A percentile compares a stretch with the other conserved stretches of the same genome.
phyloP scores from a whole-genome alignment of 2,329 filamentous ascomycete genomes.

The Berkeleyomyces basicola region DNA sequence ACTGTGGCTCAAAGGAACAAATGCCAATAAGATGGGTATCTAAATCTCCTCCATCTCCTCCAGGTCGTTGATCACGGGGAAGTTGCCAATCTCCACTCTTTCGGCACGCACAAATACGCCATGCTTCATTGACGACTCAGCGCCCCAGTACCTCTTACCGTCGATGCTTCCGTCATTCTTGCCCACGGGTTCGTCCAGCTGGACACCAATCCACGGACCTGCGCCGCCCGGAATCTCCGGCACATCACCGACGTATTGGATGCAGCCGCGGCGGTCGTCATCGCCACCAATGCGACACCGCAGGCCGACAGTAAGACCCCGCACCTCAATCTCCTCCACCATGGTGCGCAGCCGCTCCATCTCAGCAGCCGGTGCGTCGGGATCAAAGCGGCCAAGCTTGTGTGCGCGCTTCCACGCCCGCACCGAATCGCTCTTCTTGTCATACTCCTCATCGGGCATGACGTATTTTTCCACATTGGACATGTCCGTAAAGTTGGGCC shows the following conservation, averaged over 20 bases:
- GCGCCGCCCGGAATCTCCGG: conserved; percentile 54
- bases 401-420: conserved; percentile 91
- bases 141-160: conserved; percentile 51
- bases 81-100: conserved; percentile 61
- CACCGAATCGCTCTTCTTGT: conserved; percentile 71
- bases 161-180: conserved; percentile 67
- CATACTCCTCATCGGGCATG: conserved; percentile 75
- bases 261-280: conserved; percentile 50
- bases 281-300: conserved; percentile 50
- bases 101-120: conserved; percentile 69
- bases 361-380: conserved; percentile 57
- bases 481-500: conserved; percentile 67
- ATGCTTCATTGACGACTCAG: conserved; percentile 46
- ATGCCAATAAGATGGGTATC: neutral
- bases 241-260: conserved; percentile 58
- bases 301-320: conserved; percentile 47
- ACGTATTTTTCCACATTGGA: conserved; percentile 76
- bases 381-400: conserved; percentile 92
- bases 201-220: conserved; percentile 52
- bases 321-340: conserved; percentile 50
- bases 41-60: conserved; percentile 64
- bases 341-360: conserved; percentile 54
- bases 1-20: neutral
- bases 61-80: conserved; percentile 50
- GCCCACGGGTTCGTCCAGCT: conserved; percentile 62